Conservation (phyloP, 208 protist species). For the Kentomonas sorsogonicus region DNA sequence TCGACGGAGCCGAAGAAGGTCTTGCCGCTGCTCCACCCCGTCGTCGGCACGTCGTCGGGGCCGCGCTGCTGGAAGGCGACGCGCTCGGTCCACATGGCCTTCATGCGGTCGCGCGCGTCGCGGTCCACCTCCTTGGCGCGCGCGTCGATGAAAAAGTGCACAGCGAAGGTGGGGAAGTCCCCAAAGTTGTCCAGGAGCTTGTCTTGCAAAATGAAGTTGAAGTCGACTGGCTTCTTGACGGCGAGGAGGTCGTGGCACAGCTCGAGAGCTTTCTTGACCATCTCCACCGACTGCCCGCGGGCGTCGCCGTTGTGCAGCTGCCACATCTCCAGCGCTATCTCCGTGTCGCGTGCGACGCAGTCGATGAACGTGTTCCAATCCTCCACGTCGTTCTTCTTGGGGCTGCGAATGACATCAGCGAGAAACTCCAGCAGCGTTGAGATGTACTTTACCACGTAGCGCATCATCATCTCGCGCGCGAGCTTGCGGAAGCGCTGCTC, state of each 20-base stretch:
- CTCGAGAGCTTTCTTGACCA: constrained; percentile 48
- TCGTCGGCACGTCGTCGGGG: constrained; percentile 49
- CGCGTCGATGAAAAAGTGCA: constrained; percentile 64
- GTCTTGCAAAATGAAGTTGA: constrained; percentile 68
- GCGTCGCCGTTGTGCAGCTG: constrained; percentile 20
- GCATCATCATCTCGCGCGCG: constrained; percentile 62
- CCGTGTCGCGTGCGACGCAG: constrained; percentile 58
- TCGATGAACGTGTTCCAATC: constrained; percentile 68
- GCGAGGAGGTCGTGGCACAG: constrained; percentile 51
- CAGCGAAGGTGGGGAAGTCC: constrained; percentile 80
- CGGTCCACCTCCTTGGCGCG: constrained; percentile 53
- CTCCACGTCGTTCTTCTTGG: constrained; percentile 58
- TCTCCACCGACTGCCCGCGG: constrained; percentile 47
- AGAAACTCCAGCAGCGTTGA: constrained; percentile 71
- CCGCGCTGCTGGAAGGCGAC: constrained; percentile 74
- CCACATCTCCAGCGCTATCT: constrained; percentile 59
- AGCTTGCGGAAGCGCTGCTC: constrained; percentile 54
- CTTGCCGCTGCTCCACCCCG: constrained; percentile 48
- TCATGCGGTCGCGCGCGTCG: constrained; percentile 53
- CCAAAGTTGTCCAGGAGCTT: constrained; percentile 79
- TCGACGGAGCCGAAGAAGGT: constrained; percentile 72
- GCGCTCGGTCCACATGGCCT: constrained; percentile 60
- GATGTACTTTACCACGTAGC: constrained; percentile 73
- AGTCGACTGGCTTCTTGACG: constrained; percentile 63
- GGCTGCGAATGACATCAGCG: constrained; percentile 73